Percentiles rank a stretch among this genome's conserved stretches.
Evolutionary conservation across 2,329 filamentous ascomycete species (phyloP).

Genomic region (Sarocladiaceae sp.): DNA sequence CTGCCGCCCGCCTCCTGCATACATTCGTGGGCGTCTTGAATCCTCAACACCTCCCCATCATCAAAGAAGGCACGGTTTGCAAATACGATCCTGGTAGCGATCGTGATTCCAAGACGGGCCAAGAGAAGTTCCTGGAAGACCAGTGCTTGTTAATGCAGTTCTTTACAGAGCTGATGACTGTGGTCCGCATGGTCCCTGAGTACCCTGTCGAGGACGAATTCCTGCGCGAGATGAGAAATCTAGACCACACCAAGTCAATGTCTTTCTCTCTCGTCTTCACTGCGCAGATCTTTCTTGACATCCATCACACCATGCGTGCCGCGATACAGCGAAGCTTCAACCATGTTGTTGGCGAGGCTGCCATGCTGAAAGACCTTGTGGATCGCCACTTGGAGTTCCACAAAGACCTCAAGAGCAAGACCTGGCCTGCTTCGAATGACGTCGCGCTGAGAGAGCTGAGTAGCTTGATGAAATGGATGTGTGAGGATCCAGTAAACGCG

Average conservation of each 20-base stretch:
- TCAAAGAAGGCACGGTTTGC: slow-evolving; percentile 19
- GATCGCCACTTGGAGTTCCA: slow-evolving; percentile 24
- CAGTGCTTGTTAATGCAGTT: slow-evolving; percentile 24
- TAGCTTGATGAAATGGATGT: neutral
- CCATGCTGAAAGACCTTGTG: slow-evolving; percentile 15
- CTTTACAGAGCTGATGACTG: slow-evolving; percentile 25
- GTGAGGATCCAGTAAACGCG: slow-evolving; percentile 9
- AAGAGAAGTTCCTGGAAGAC: slow-evolving; percentile 28
- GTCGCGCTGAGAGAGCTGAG: neutral
- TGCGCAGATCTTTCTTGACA: slow-evolving; percentile 34
- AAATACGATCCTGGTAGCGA: slow-evolving; percentile 12
- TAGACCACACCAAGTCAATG: slow-evolving; percentile 22
- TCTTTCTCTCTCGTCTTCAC: slow-evolving; percentile 33
- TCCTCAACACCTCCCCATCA: slow-evolving; percentile 13
- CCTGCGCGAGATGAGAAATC: slow-evolving; percentile 25
- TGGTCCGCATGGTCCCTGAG: slow-evolving; percentile 12
- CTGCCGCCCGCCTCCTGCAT: slow-evolving; percentile 13
- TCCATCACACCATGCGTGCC: slow-evolving; percentile 26
- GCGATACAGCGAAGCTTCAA: slow-evolving; percentile 10
- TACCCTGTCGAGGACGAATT: slow-evolving; percentile 31
- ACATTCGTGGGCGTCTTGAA: slow-evolving; percentile 11
- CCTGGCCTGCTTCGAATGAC: slow-evolving; percentile 25
- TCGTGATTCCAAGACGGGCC: slow-evolving; percentile 17
- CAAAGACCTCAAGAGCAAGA: slow-evolving; percentile 19
- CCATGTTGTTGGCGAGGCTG: neutral